Percentiles rank a stretch among this genome's conserved stretches.
Conservation (phyloP, 2,329 filamentous ascomycete species). For the Fusarium sp. region DNA sequence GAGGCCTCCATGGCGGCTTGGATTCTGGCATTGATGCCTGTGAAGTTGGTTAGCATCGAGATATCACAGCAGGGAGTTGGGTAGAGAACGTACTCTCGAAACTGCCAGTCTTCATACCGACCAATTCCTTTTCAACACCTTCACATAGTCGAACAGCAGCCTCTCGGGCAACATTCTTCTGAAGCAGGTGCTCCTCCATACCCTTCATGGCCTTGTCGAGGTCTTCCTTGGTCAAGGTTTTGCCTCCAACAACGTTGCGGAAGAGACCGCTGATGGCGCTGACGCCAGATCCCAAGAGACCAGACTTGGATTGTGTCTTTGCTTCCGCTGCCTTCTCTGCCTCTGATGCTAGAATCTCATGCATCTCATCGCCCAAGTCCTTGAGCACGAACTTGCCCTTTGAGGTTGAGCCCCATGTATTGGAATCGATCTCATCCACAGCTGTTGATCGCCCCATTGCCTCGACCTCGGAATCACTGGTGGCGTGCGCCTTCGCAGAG, state of each 20-base stretch:
- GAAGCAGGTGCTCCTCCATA: conserved; percentile 94
- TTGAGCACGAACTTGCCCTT: conserved; percentile 95
- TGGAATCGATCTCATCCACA: conserved; percentile 79
- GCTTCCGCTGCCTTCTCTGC: conserved; percentile 64
- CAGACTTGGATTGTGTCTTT: conserved; percentile 64
- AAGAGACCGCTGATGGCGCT: conserved; percentile 89
- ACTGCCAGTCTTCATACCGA: conserved; percentile 89
- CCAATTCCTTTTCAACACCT: conserved; percentile 87
- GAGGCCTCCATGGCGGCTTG: conserved; percentile 91
- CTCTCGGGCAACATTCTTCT: conserved; percentile 96
- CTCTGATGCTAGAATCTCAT: conserved; percentile 85
- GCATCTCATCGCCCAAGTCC: conserved; percentile 92
- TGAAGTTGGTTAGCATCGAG: conserved; percentile 31
- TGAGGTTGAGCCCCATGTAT: conserved; percentile 85
- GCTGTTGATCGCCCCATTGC: conserved; percentile 64
- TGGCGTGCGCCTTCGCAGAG: conserved; percentile 71
- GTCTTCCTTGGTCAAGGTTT: conserved; percentile 88
- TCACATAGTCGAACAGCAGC: conserved; percentile 91
- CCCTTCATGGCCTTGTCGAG: conserved; percentile 92
- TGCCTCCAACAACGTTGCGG: conserved; percentile 94
- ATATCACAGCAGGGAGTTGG: background rate
- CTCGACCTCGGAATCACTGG: conserved; percentile 65
- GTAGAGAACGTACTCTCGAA: conserved; percentile 74
- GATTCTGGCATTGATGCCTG: conserved; percentile 81
- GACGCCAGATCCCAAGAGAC: conserved; percentile 82